phyloP scores from a whole-genome alignment of 169 alveolate species.

The Babesia bovis region DNA sequence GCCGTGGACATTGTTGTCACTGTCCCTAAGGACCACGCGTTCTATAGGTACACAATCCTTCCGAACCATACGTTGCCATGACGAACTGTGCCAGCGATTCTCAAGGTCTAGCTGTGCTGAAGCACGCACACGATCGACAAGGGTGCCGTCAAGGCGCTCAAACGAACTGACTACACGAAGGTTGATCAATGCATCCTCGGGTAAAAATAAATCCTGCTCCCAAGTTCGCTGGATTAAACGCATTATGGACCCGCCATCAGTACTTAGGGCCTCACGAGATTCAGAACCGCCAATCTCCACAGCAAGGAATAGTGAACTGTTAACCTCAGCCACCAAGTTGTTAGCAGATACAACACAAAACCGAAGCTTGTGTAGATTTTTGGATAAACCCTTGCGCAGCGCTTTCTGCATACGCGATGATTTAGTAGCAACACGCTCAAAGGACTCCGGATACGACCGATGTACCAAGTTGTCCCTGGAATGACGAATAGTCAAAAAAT shows the following conservation, averaged over 20 bases:
- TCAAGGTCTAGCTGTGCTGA: constrained; percentile 86
- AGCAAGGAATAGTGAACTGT: constrained; percentile 17
- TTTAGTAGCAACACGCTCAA: constrained; percentile 41
- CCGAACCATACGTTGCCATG: constrained; percentile 87
- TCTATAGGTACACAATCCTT: constrained; percentile 85
- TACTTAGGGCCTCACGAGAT: constrained; percentile 36
- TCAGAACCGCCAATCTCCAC: constrained; percentile 61
- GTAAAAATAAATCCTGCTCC: constrained; percentile 62
- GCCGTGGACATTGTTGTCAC: constrained; percentile 57
- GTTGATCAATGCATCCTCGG: constrained; percentile 56
- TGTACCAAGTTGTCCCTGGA: constrained; percentile 17
- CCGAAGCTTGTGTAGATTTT: constrained; percentile 41
- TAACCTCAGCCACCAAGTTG: constrained; percentile 22
- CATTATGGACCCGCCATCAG: constrained; percentile 28
- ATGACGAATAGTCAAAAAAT: constrained; percentile 49
- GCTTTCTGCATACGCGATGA: constrained; percentile 43
- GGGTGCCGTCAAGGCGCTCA: constrained; percentile 66
- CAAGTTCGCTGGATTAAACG: constrained; percentile 34
- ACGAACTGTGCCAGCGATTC: constrained; percentile 87
- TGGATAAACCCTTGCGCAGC: constrained; percentile 29
- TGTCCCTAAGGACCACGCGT: constrained; percentile 77
- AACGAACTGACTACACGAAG: constrained; percentile 65
- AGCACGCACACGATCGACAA: constrained; percentile 80
- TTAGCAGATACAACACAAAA: constrained; percentile 51
- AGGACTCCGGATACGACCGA: constrained; percentile 63